Evolutionary conservation across 2,329 filamentous ascomycete genomes (phyloP).

Genomic region (Neodidymelliopsis sp.): DNA sequence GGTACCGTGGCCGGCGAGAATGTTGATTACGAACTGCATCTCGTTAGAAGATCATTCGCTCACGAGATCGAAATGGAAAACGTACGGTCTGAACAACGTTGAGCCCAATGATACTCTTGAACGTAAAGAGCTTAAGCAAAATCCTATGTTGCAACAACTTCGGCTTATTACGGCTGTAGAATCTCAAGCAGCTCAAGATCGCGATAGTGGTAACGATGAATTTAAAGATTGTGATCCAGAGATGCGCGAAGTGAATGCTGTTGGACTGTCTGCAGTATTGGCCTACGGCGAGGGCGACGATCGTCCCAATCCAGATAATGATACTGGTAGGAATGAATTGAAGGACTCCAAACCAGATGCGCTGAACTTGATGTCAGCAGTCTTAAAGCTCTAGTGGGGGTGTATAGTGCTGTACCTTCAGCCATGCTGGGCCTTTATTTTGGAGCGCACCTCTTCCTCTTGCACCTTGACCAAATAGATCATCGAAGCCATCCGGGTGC

Average conservation of each 20-base stretch:
- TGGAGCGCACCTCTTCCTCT: constrained; percentile 18
- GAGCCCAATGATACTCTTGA: constrained; percentile 43
- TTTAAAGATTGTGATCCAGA: constrained; percentile 40
- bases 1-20: constrained; percentile 33
- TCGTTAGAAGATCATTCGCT: constrained; percentile 1
- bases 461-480: constrained; percentile 35
- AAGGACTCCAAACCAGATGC: constrained; percentile 40
- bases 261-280: constrained; percentile 41
- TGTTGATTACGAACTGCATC: constrained; percentile 36
- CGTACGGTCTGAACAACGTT: constrained; percentile 41
- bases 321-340: constrained; percentile 41
- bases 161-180: constrained; percentile 33
- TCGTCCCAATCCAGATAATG: constrained; percentile 40
- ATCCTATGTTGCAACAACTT: constrained; percentile 34
- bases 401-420: constrained; percentile 30
- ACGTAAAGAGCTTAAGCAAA: constrained; percentile 40
- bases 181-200: constrained; percentile 31
- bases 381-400: not conserved
- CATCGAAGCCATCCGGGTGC: constrained; percentile 37
- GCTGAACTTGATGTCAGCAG: constrained; percentile 19
- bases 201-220: constrained; percentile 28
- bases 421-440: constrained; percentile 29
- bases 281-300: constrained; percentile 30
- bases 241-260: constrained; percentile 39
- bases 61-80: not conserved